These are phyloP conservation scores for Cyclotella distinguenda DNA, from an alignment of 108 stramenopile genomes.

Conservation along the genomic window DNA sequence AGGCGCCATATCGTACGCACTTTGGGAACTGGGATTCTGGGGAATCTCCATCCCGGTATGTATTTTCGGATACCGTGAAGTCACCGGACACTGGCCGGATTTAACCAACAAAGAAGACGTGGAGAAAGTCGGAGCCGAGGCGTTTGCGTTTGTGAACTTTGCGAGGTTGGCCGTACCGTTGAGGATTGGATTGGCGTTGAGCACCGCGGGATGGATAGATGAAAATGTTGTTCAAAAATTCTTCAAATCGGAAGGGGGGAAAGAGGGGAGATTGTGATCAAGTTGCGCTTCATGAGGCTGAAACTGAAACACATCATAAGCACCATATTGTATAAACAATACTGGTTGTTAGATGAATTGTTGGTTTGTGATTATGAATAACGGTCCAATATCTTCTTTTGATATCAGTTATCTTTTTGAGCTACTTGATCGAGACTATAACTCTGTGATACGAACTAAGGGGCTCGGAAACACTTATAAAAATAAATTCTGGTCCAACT, in stretches of 20 bases:
- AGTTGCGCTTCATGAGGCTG: too few species aligned
- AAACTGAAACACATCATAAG: too few species aligned
- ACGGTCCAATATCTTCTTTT: too few species aligned
- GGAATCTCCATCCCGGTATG: slow-evolving; percentile 71
- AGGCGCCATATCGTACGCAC: slow-evolving; percentile 41
- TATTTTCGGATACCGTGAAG: slow-evolving; percentile 58
- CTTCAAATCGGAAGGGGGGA: slow-evolving; percentile 26
- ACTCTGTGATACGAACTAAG: background rate
- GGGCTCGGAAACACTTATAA: background rate
- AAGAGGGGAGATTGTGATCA: too few species aligned
- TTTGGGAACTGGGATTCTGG: slow-evolving; percentile 71
- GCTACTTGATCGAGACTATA: background rate
- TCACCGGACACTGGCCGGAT: slow-evolving; percentile 85
- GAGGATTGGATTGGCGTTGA: slow-evolving; percentile 78
- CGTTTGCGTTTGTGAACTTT: slow-evolving; percentile 90
- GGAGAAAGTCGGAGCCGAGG: slow-evolving; percentile 76
- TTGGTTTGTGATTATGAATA: too few species aligned
- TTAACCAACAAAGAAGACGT: slow-evolving; percentile 68
- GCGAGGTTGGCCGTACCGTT: slow-evolving; percentile 87
- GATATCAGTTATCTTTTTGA: too few species aligned
- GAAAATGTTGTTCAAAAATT: slow-evolving; percentile 73
- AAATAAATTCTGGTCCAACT: too few species aligned
- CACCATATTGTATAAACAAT: background rate
- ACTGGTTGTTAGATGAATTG: too few species aligned
- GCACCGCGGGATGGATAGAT: slow-evolving; percentile 79